These are phyloP conservation scores for Rhytidiadelphus loreus DNA, from an alignment of 225 moss, liverwort and hornwort genomes.

Conservation along the genomic window DNA sequence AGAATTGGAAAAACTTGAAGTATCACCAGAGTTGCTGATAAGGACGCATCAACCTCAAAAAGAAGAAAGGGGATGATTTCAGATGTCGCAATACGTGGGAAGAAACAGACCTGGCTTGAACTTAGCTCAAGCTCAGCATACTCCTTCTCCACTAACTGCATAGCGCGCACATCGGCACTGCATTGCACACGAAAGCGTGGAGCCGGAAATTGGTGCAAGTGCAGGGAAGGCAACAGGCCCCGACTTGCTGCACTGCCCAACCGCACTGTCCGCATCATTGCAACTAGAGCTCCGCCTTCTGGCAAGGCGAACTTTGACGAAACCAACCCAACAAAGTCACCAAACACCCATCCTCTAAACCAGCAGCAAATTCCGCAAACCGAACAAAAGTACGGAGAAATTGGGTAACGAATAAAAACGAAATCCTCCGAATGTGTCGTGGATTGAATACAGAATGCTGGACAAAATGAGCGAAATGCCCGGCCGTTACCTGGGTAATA, in stretches of 20 bases:
- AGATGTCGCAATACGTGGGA: background rate
- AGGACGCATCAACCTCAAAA: background rate
- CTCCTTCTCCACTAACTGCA: conserved; percentile 39
- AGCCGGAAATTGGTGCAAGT: background rate
- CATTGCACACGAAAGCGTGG: conserved; percentile 6
- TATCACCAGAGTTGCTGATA: background rate
- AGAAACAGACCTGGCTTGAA: conserved; percentile 26
- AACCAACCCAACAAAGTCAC: background rate
- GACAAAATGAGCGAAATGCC: background rate
- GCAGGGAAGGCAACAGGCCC: conserved; percentile 7
- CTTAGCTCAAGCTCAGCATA: conserved; percentile 69
- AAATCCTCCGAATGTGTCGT: background rate
- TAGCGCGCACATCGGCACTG: conserved; percentile 18
- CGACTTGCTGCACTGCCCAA: conserved; percentile 11
- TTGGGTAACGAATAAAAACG: background rate
- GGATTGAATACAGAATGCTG: background rate
- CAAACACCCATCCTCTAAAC: background rate
- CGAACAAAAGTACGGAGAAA: background rate
- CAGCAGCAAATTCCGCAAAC: background rate
- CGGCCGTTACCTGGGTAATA: background rate
- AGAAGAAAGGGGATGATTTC: background rate
- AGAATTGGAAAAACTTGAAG: background rate
- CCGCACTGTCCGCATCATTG: conserved; percentile 24
- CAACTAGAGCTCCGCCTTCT: background rate
- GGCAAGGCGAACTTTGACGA: background rate